Percentiles rank a stretch among this genome's conserved stretches.
Evolutionary conservation across 306 rosid genomes (phyloP).

Genomic region (Macrotyloma uniflorum): DNA sequence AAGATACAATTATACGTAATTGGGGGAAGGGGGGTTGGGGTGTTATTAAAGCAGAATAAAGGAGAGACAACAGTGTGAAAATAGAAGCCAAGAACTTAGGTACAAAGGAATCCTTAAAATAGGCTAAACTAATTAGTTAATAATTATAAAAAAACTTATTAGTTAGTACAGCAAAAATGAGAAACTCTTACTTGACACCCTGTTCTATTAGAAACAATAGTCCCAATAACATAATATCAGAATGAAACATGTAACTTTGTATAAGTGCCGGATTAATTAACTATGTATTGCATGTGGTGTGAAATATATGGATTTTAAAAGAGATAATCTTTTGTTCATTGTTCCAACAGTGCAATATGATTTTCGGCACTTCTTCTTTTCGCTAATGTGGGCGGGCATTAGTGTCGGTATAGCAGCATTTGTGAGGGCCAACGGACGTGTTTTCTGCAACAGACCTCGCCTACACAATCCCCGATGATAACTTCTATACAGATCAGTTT

Average conservation of each 20-base stretch:
- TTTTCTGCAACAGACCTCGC: slow-evolving; percentile 94
- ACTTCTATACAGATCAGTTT: not conserved
- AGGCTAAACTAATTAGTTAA: not conserved
- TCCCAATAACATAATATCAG: not conserved
- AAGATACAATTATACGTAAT: not conserved
- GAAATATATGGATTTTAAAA: slow-evolving; percentile 1
- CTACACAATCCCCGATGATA: slow-evolving; percentile 66
- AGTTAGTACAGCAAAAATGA: not conserved
- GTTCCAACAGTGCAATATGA: slow-evolving; percentile 69
- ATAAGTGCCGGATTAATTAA: not conserved
- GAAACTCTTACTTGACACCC: not conserved
- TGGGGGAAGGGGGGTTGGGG: too few relatives aligned
- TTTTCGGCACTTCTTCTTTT: slow-evolving; percentile 79
- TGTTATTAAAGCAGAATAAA: too few relatives aligned
- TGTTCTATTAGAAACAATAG: slow-evolving; percentile 6
- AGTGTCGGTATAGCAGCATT: slow-evolving; percentile 78
- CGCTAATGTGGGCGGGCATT: slow-evolving; percentile 82
- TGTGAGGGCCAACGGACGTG: slow-evolving; percentile 87
- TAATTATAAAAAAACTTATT: not conserved
- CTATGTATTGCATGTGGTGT: not conserved
- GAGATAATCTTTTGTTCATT: slow-evolving; percentile 13
- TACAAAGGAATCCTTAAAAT: not conserved
- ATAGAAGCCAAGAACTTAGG: slow-evolving; percentile 2
- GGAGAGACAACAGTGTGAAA: not conserved
- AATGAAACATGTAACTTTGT: not conserved